Base-by-base conservation (phyloP, 768 basidiomycete genomes). In the Rhodotorula babjevae region DNA sequence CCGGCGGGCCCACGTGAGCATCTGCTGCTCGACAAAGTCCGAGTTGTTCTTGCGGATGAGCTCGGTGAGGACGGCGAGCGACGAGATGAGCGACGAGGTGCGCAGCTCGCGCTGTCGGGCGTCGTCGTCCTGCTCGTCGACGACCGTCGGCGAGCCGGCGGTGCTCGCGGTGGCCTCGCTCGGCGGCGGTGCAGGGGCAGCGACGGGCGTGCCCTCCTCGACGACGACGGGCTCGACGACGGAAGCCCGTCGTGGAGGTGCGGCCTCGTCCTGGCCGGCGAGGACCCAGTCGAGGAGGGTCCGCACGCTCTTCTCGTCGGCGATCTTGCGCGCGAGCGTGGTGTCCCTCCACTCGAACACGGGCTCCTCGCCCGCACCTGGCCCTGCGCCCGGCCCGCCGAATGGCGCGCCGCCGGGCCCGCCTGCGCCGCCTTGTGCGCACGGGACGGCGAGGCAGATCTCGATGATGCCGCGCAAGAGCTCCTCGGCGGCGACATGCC, bases 401-500 rank as follows among this genome's bases (percentile, higher is more conserved):
- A 60, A 60, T 9, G 55, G 31, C 36, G 12, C 59, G 2, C 36
- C 52, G 21, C 18, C n/a, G 11, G 57, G 47, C 11, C n/a, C 50
- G 14, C 40, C 66, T 19, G 57, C 33, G 10, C n/a, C 50, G 14
- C 40, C 66, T 19, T 63, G 61, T n/a, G 40, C 16, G 25, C 65
- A 60, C 44, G 74, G 67, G 0, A 68, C 71, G 4, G 72, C 71
- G 33, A 67, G 63, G 49, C 93, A 91, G 85, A 96, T 89, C 50
- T 92, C 90, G 74, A 99, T 93, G 74, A 98, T 93, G 62, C 89
- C 89, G 80, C 95, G 95, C 78, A 98, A 87, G 66, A 97, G 85
- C 69, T 99, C 96, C 0, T 92, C 86, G 46, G 92, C 91, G 68
- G 92, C 88, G 15, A 87, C 84, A 81, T 98, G 96, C 67, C 75